Base-by-base conservation (phyloP, 2,329 filamentous ascomycete species). In the Purpureocillium lavendulum region DNA sequence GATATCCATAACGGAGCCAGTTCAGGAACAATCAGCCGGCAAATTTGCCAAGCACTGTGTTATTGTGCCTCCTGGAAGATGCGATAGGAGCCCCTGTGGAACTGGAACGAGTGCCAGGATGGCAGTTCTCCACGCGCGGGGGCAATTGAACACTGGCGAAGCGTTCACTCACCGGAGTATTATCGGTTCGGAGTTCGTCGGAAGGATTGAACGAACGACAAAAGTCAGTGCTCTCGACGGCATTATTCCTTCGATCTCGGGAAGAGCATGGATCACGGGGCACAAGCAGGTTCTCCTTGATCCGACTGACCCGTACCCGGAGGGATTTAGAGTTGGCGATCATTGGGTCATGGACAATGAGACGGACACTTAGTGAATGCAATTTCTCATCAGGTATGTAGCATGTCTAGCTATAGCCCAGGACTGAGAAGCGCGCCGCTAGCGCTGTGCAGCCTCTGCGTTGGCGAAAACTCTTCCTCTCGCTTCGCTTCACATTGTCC, bases 31-130 rank as follows among this genome's bases (percentile, higher is more conserved):
- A 15, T 39, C 31, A 5, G 35, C 39, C 1, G 50, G 50, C 8
- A 64, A 62, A 33, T 44, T 44, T 6, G 59, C 60, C 13, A 48
- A 50, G 6, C 65, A 69, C 43, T 57, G 66, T 0, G 63, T 67
- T 11, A 60, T 70, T 4, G 65, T 70, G 4, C 61, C 62, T 0
- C 66, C 66, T 0, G 65, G 66, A 0, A 49, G 67, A n/a, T 58
- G 69, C 21, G 67, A 71, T 44, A 48, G 66, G 14, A 67, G 66
- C 41, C 67, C 66, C 2, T 69, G 66, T 36, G 67, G 67, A 7
- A 69, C 64, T 1, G 66, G 67, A 2, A 69, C 61, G 0, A 64
- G 55, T 42, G 64, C 66, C 3, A 53, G 66, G 11, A 51, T 70
- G 44, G 66, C 66, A 0, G 55, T 68, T 1, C 40, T 71, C 16